Evolutionary conservation across 495 filamentous ascomycete genomes (phyloP).

Genomic region (Hypoxylon trugodes): DNA sequence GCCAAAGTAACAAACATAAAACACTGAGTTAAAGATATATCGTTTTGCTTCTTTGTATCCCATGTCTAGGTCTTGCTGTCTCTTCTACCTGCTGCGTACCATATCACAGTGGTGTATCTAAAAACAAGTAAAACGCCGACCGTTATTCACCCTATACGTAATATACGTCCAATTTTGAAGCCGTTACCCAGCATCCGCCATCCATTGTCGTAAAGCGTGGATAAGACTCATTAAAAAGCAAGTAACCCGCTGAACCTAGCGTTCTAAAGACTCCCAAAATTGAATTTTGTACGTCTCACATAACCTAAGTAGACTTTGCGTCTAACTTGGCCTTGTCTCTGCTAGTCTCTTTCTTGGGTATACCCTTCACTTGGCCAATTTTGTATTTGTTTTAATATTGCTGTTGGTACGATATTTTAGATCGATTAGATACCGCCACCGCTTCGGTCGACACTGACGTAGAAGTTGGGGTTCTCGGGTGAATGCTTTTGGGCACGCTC

Average conservation of each 20-base stretch:
- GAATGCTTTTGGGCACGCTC: constrained; percentile 51
- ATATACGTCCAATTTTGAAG: not conserved
- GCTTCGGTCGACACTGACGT: constrained; percentile 59
- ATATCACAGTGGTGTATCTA: not conserved
- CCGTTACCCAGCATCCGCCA: not conserved
- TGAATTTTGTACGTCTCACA: too few relatives aligned
- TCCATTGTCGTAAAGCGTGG: not conserved
- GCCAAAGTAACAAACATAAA: constrained; percentile 13
- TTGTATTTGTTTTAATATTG: not conserved
- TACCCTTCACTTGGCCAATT: not conserved
- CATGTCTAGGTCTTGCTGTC: not conserved
- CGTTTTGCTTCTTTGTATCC: not conserved
- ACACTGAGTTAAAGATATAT: not conserved
- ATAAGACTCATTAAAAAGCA: not conserved
- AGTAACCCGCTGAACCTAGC: not conserved
- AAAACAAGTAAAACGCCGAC: not conserved
- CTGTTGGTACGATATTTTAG: not conserved
- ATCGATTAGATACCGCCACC: constrained; percentile 52
- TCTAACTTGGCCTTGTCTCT: too few relatives aligned
- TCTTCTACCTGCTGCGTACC: not conserved
- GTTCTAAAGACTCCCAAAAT: not conserved
- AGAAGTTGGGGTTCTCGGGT: constrained; percentile 39
- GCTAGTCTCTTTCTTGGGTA: too few relatives aligned
- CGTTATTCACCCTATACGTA: not conserved
- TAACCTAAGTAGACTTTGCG: too few relatives aligned